Base-by-base conservation (phyloP, 2,329 filamentous ascomycete species). In the Lasiodiplodia sp. region DNA sequence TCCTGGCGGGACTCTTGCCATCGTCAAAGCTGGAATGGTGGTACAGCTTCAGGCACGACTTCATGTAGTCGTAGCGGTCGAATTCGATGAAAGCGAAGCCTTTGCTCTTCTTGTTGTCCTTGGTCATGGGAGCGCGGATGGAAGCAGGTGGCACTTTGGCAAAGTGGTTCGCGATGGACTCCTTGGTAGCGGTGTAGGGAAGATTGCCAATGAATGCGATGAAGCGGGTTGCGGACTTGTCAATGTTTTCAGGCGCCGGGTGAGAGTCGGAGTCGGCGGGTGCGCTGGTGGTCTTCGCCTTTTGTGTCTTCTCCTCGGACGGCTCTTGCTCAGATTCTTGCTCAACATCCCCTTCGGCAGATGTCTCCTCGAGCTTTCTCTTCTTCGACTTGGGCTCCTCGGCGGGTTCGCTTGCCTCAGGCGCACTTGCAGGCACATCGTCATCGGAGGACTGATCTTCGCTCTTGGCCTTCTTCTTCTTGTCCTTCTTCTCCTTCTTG, bases 151-250 rank as follows among this genome's bases (percentile, higher is more conserved):
- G 82, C 71, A 97, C 87, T 71, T 91, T 89, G 52, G 89, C 86
- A 79, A 97, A 97, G 83, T 97, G 94, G 69, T 87, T 84, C 68
- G 83, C 82, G 70, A 98, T 87, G 52, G 88, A 85, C 62, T 87
- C 87, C 64, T 86, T 85, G 4, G 91, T 97, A 51, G 93, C 92
- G 70, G 86, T 90, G 87, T 89, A 97, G 62, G 95, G 95, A 6
- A 98, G 90, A 82, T 97, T 97, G 78, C 95, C 93, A 72, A 95
- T 89, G 81, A 96, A 96, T 74, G 91, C 88, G 70, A 94, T 93
- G 83, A 93, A 93, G 70, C 91, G 87, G 18, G 83, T 78, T 69
- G 84, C 84, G 70, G 73, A 65, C n/a, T 71, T 72, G 31, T 73
- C 70, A n/a, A 56, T n/a, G 8, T 70, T 72, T 14, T 72, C 72